phyloP scores from a whole-genome alignment of 2,329 filamentous ascomycete species.

The Alternaria sp. region DNA sequence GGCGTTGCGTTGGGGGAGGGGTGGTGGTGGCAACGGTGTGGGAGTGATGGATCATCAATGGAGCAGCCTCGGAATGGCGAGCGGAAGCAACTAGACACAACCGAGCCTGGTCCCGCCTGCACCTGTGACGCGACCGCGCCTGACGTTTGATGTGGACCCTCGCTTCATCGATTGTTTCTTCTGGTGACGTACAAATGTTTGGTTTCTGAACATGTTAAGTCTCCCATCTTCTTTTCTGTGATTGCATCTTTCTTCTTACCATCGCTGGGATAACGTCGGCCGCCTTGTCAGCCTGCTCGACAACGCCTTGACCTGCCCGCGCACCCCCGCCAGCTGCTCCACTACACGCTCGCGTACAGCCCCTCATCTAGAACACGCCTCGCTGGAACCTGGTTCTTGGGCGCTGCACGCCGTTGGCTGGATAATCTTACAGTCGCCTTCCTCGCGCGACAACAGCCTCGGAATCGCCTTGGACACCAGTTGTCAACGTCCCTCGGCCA shows the following conservation, averaged over 20 bases:
- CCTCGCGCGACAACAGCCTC: background rate
- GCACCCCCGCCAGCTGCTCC: slow-evolving; percentile 20
- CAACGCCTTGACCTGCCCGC: slow-evolving; percentile 23
- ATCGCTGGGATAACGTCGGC: background rate
- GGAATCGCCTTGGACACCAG: background rate
- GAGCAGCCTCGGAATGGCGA: slow-evolving; percentile 7
- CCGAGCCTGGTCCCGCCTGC: slow-evolving; percentile 3
- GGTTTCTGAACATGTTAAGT: background rate
- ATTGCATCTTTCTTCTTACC: background rate
- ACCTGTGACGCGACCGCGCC: slow-evolving; percentile 11
- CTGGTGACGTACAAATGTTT: background rate
- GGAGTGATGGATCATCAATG: slow-evolving; percentile 4
- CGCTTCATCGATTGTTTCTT: background rate
- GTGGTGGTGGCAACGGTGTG: slow-evolving; percentile 5
- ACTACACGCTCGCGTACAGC: slow-evolving; percentile 17
- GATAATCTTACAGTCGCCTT: background rate
- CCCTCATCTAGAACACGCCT: slow-evolving; percentile 11
- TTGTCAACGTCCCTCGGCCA: background rate
- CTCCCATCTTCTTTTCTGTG: background rate
- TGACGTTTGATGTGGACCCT: slow-evolving; percentile 1
- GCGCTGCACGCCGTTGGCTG: background rate
- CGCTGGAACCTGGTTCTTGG: slow-evolving; percentile 20
- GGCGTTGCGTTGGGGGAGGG: slow-evolving; percentile 6
- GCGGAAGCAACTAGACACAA: slow-evolving; percentile 2
- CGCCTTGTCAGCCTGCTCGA: slow-evolving; percentile 4